Conservation (phyloP, 1,284 basidiomycete species). For the Leccinum subspadiceum region DNA sequence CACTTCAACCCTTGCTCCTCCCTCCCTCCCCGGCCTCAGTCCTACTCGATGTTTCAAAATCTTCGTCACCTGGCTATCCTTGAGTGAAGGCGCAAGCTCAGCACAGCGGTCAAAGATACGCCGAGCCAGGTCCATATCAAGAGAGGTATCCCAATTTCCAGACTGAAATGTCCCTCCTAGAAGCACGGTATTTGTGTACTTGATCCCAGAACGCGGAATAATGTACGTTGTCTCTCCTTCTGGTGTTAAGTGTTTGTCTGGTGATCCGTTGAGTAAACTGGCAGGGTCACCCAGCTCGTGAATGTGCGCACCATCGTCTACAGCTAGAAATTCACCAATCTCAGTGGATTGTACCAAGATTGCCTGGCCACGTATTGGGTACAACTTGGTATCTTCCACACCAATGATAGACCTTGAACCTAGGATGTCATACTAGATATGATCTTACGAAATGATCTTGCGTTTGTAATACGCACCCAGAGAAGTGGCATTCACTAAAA, state of each 20-base stretch:
- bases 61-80: conserved; percentile 35
- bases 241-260: conserved; percentile 17
- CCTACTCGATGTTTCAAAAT: conserved; percentile 63
- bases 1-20: conserved; percentile 57
- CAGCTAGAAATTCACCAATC: conserved; percentile 39
- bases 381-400: conserved; percentile 53
- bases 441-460: neutral
- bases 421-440: conserved; percentile 18
- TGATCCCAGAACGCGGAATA: conserved; percentile 48
- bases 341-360: conserved; percentile 57
- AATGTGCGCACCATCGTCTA: conserved; percentile 16
- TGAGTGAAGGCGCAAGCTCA: conserved; percentile 38
- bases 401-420: conserved; percentile 60
- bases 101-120: conserved; percentile 47
- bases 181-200: conserved; percentile 40
- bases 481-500: conserved; percentile 49
- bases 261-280: neutral
- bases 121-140: conserved; percentile 42
- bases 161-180: conserved; percentile 56
- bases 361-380: conserved; percentile 73
- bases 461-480: conserved; percentile 37
- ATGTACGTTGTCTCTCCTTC: conserved; percentile 43
- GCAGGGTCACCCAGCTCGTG: neutral
- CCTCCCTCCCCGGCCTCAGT: conserved; percentile 54
- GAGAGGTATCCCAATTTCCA: conserved; percentile 47